Base-by-base conservation (phyloP, 352 stramenopile species). In the Globisporangium iwayamae region DNA sequence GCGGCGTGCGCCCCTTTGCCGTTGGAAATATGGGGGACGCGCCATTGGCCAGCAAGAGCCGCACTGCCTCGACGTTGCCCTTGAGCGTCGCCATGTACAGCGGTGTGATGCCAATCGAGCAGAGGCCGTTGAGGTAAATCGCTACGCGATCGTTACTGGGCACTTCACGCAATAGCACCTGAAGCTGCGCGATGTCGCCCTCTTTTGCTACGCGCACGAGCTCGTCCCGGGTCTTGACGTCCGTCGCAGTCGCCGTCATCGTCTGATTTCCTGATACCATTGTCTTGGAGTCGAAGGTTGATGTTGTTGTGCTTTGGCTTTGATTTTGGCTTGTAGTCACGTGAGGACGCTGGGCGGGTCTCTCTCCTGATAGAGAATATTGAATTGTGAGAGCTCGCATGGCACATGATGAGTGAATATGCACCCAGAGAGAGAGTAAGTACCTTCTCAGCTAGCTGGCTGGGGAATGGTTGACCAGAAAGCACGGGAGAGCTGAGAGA, bases 41-140 rank as follows among this genome's bases (percentile, higher is more conserved):
- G 18, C 56, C 56, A 39, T 16, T 54, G 6, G 25, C 56, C n/a
- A 62, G 41, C 5, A 62, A 28, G 14, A 54, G 45, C 8, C 28
- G 45, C 22, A 55, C 56, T 1, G 22, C 10, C 20, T 16, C 20
- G 2, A 4, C 43, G 30, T 62, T 55, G n/a, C 56, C 45, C 28
- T 55, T 62, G 25, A 62, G 56, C n/a, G 36, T 41, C 32, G 56
- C 56, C 56, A 62, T 62, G 56, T 62, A 62, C 56, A 62, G 28
- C 25, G 56, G 56, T 28, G 56, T 62, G 43, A 62, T 45, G 28
- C 56, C 56, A 7, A 62, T 62, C 16, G 56, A 62, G 22, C 56
- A 51, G n/a, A 62, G 43, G 14, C 43, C 43, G 43, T 62, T 55
- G 16, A 62, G 43, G 16, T 46, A 46, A 11, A 28, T 18, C 8